Evolutionary conservation across 1,284 basidiomycete species (phyloP), one percentile per base, ranked within the genome.

Genomic region (Melampsora occidentalis): DNA sequence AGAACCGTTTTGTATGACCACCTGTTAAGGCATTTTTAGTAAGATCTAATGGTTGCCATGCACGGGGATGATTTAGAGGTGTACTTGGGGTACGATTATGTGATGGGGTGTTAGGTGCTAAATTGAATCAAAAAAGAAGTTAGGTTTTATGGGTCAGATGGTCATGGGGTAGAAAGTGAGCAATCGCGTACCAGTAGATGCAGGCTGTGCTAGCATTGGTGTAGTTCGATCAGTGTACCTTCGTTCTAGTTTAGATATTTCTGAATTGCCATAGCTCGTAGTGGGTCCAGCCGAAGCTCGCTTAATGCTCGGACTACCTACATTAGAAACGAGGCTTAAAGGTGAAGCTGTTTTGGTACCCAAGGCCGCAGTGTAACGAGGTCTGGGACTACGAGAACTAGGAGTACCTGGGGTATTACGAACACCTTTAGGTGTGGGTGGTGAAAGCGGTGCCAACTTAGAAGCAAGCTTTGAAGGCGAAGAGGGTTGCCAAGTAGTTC

Each of bases 381-480:
- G 72, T 25, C 72, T 6, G 10, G 71, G 71, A 42, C 72, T 69
- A 7, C 53, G 22, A 16, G 72, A 76, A 22, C 16, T n/a, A 48
- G 72, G 72, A 20, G 72, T 61, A 64, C 31, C 42, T 9, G 72
- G 72, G 1, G 72, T 53, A 20, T 48, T 57, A 42, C 53, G 64
- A 18, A 33, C 14, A 63, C 42, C 42, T 53, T 63, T 64, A 14
- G 53, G 33, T 35, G 65, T 22, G 16, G 48, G 33, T 14, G 49
- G 22, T 25, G 65, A 67, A 48, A 64, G 57, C 16, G 72, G 72
- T 9, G 53, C 65, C 9, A 76, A 57, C 53, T 76, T 76, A 28
- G 72, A 76, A 33, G 65, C 65, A 64, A 76, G 16, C 14, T 57
- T 76, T 12, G 72, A 65, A 4, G 72, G 72, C 7, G 72, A 76